These are phyloP conservation scores for Acanthamoeba royreba DNA, from an alignment of 208 protist species.

Conservation along the genomic window DNA sequence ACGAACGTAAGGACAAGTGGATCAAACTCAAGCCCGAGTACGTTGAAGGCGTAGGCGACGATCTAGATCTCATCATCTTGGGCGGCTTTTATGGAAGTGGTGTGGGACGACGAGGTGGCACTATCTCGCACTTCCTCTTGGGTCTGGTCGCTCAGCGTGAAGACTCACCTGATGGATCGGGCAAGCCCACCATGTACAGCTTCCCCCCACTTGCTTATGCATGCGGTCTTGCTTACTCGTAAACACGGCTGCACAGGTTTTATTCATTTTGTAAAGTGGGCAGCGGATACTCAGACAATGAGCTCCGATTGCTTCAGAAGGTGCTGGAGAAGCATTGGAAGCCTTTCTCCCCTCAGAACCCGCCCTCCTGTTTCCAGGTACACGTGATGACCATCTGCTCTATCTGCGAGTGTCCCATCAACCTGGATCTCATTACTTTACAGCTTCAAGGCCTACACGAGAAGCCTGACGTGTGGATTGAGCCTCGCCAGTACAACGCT, in stretches of 20 bases:
- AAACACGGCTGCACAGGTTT: not conserved
- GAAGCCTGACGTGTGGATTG: slow-evolving; percentile 68
- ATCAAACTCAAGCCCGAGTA: slow-evolving; percentile 73
- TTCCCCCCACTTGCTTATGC: not conserved
- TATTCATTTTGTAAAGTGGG: slow-evolving; percentile 64
- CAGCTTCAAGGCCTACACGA: slow-evolving; percentile 47
- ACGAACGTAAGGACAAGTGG: slow-evolving; percentile 66
- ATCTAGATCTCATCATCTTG: slow-evolving; percentile 69
- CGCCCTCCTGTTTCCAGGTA: slow-evolving; percentile 44
- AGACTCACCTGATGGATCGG: not conserved
- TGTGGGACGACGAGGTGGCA: slow-evolving; percentile 54
- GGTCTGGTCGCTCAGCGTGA: slow-evolving; percentile 34
- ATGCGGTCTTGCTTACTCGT: not conserved
- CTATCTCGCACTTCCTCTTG: slow-evolving; percentile 67
- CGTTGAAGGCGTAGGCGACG: slow-evolving; percentile 66
- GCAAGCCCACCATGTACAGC: not conserved
- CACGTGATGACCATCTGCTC: not conserved
- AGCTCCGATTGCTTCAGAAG: slow-evolving; percentile 54
- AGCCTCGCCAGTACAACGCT: slow-evolving; percentile 45
- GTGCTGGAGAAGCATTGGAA: slow-evolving; percentile 58
- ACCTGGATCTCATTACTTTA: not conserved
- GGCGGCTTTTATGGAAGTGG: slow-evolving; percentile 59
- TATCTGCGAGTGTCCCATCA: not conserved
- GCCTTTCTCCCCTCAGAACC: not conserved
- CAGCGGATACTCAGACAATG: slow-evolving; percentile 59